A percentile compares a stretch with the other conserved stretches of the same genome.
These are phyloP conservation scores for Mycena capillaripes DNA, from an alignment of 768 basidiomycete genomes.

Conservation along the genomic window DNA sequence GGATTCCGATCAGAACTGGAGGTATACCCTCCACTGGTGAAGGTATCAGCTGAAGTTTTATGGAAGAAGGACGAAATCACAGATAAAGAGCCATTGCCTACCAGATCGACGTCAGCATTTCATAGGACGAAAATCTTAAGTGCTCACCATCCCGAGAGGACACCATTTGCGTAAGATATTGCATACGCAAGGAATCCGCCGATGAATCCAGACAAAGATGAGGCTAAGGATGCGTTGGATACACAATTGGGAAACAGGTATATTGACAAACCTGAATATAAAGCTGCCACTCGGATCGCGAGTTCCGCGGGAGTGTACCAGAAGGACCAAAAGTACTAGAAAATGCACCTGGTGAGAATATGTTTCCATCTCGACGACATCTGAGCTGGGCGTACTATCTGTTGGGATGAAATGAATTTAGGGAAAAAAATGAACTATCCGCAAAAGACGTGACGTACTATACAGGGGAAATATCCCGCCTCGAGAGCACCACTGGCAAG, in stretches of 20 bases:
- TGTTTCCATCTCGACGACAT: no score
- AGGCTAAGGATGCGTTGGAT: neutral
- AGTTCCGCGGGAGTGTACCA: constrained; percentile 42
- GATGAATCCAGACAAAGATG: constrained; percentile 36
- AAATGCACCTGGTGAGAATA: no score
- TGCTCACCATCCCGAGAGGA: constrained; percentile 37
- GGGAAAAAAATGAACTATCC: neutral
- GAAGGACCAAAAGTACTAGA: constrained; percentile 37
- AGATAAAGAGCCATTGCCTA: constrained; percentile 49
- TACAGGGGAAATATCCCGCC: constrained; percentile 40
- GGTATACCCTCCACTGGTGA: constrained; percentile 37
- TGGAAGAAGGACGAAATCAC: neutral
- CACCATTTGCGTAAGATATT: constrained; percentile 38
- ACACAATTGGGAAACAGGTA: neutral
- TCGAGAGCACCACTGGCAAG: constrained; percentile 30
- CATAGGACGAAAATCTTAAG: neutral
- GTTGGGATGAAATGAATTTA: neutral
- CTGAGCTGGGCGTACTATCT: no score
- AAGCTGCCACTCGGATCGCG: constrained; percentile 36
- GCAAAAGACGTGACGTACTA: constrained; percentile 28
- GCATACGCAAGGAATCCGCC: constrained; percentile 41
- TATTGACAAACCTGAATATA: constrained; percentile 36
- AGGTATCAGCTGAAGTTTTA: constrained; percentile 28
- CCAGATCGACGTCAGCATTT: neutral
- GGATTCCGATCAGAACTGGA: constrained; percentile 36